phyloP scores from a whole-genome alignment of 2,329 filamentous ascomycete species.

The Waltergamsia citrina region DNA sequence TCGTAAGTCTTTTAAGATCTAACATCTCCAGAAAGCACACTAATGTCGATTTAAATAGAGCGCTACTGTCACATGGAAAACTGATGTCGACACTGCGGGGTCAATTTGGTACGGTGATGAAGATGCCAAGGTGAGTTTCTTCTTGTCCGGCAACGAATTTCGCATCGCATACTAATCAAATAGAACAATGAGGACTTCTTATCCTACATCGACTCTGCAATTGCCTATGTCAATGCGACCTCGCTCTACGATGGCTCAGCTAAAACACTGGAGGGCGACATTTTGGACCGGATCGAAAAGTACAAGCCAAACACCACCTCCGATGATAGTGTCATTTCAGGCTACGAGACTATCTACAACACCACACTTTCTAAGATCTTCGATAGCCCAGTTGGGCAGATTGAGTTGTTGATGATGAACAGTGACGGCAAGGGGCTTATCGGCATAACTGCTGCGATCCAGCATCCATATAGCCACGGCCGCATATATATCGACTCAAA shows the following conservation, averaged over 20 bases:
- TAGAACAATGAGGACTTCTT: background rate
- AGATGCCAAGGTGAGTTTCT: too few relatives aligned
- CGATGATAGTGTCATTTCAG: background rate
- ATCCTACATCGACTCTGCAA: background rate
- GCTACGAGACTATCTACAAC: background rate
- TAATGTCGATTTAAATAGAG: too few relatives aligned
- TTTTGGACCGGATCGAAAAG: background rate
- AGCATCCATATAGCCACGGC: conserved; percentile 51
- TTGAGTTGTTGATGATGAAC: background rate
- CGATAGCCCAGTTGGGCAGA: background rate
- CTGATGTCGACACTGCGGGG: background rate
- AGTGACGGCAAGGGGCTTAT: background rate
- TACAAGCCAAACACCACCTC: background rate
- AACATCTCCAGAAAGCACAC: too few relatives aligned
- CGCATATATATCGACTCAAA: conserved; percentile 42
- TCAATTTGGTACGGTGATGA: background rate
- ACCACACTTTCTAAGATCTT: background rate
- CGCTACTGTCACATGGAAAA: background rate
- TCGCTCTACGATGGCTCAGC: background rate
- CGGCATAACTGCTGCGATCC: conserved; percentile 21
- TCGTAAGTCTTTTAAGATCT: too few relatives aligned
- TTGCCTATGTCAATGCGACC: background rate
- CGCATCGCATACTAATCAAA: too few relatives aligned
- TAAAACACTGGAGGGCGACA: background rate
- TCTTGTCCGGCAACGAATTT: too few relatives aligned